Conservation (phyloP, 148 eudicot genomes). For the Selenicereus undatus region DNA sequence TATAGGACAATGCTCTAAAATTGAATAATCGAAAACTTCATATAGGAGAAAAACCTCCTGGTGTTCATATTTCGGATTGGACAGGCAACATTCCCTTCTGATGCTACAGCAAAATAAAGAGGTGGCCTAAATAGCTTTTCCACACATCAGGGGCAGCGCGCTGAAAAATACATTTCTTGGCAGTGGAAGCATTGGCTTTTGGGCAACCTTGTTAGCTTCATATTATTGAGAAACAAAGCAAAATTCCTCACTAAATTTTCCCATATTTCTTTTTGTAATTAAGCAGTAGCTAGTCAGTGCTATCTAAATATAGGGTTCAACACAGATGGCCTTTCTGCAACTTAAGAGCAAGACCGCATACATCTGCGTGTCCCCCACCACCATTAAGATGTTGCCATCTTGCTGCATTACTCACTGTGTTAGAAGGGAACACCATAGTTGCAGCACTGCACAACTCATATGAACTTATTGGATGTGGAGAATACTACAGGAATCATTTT, state of each 20-base stretch:
- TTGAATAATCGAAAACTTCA: background rate
- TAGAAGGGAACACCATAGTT: too few species aligned
- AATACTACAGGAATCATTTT: too few species aligned
- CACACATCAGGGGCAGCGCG: background rate
- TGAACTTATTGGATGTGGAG: too few species aligned
- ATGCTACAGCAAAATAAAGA: background rate
- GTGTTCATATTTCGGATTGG: background rate
- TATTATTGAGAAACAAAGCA: background rate
- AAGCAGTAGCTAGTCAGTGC: background rate
- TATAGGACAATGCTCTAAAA: background rate
- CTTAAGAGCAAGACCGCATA: background rate
- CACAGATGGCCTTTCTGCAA: background rate
- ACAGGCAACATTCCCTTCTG: background rate
- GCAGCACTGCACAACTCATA: too few species aligned
- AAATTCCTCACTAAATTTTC: background rate
- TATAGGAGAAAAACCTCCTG: background rate
- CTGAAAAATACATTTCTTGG: background rate
- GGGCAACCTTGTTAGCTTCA: background rate
- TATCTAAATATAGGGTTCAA: background rate
- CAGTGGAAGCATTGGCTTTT: background rate
- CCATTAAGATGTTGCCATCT: too few species aligned
- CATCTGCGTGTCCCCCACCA: too few species aligned
- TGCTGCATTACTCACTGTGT: too few species aligned
- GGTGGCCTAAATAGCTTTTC: background rate
- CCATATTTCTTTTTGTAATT: background rate